Conservation (phyloP, 2,329 filamentous ascomycete species). For the Tolypocladium sp. region DNA sequence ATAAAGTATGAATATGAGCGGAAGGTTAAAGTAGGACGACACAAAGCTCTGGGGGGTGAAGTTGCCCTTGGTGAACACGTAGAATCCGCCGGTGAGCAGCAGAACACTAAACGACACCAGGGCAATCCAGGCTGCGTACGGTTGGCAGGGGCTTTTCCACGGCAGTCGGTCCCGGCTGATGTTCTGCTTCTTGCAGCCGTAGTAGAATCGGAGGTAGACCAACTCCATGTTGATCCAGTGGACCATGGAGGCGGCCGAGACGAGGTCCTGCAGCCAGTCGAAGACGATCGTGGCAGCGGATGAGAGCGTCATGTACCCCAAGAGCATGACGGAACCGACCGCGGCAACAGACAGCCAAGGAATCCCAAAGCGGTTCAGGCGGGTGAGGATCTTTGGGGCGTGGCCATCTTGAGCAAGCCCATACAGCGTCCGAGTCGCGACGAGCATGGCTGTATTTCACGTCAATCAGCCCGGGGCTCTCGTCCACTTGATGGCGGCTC, state of each 20-base stretch:
- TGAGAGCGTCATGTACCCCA: constrained; percentile 56
- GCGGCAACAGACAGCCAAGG: constrained; percentile 37
- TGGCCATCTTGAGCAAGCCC: constrained; percentile 53
- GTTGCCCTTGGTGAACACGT: constrained; percentile 53
- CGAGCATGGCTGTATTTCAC: constrained; percentile 4
- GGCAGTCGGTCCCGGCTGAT: constrained; percentile 35
- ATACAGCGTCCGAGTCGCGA: constrained; percentile 52
- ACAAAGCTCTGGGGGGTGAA: constrained; percentile 53
- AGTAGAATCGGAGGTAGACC: constrained; percentile 42
- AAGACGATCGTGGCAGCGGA: constrained; percentile 50
- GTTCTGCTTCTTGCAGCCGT: constrained; percentile 38
- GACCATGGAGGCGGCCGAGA: constrained; percentile 43
- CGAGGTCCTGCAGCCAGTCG: constrained; percentile 56
- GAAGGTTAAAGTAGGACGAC: constrained; percentile 48
- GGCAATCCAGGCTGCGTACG: constrained; percentile 50
- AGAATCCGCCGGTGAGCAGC: constrained; percentile 59
- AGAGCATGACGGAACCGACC: constrained; percentile 44
- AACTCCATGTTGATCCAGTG: constrained; percentile 43
- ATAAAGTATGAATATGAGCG: constrained; percentile 46
- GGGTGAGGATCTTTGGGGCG: constrained; percentile 47
- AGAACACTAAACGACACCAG: constrained; percentile 47
- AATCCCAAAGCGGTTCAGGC: constrained; percentile 46
- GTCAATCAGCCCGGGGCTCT: background rate
- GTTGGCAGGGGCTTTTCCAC: constrained; percentile 36
- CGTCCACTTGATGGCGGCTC: background rate